These are phyloP conservation scores for Schizochytrium sp. DNA, from an alignment of 108 stramenopile species.

Conservation along the genomic window DNA sequence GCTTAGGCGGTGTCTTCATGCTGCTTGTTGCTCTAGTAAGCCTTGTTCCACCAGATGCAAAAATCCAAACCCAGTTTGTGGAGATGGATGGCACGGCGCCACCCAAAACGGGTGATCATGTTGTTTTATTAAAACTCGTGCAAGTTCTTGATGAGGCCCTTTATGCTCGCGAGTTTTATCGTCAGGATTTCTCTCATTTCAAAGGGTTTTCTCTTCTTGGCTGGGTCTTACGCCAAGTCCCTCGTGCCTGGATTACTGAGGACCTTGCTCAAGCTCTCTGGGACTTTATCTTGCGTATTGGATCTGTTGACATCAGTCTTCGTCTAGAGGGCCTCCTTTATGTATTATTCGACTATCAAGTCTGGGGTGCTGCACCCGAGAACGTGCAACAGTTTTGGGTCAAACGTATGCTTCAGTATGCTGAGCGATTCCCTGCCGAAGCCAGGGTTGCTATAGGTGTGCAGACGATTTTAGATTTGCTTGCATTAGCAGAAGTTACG, in stretches of 20 bases:
- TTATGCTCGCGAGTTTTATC: conserved; percentile 10
- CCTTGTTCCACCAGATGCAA: background rate
- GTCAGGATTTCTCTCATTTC: conserved; percentile 38
- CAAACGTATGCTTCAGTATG: background rate
- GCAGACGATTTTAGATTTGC: conserved; percentile 32
- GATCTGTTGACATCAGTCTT: background rate
- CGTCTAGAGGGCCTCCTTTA: conserved; percentile 36
- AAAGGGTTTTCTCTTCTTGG: conserved; percentile 27
- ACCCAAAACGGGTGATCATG: background rate
- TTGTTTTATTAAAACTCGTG: background rate
- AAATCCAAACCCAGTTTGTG: background rate
- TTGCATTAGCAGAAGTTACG: background rate
- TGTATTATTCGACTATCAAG: conserved; percentile 31
- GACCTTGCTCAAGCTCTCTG: background rate
- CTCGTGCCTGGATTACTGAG: background rate
- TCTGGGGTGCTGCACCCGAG: background rate
- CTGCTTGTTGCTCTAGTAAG: background rate
- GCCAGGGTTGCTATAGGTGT: conserved; percentile 30
- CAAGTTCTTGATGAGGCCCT: background rate
- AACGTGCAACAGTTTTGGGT: background rate
- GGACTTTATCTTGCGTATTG: conserved; percentile 19
- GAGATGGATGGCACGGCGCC: background rate
- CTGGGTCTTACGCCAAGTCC: conserved; percentile 21
- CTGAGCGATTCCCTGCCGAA: background rate
- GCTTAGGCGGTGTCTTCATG: conserved; percentile 8